Evolutionary conservation across 1,284 basidiomycete genomes (phyloP).

Genomic region (Cutaneotrichosporon sp.): DNA sequence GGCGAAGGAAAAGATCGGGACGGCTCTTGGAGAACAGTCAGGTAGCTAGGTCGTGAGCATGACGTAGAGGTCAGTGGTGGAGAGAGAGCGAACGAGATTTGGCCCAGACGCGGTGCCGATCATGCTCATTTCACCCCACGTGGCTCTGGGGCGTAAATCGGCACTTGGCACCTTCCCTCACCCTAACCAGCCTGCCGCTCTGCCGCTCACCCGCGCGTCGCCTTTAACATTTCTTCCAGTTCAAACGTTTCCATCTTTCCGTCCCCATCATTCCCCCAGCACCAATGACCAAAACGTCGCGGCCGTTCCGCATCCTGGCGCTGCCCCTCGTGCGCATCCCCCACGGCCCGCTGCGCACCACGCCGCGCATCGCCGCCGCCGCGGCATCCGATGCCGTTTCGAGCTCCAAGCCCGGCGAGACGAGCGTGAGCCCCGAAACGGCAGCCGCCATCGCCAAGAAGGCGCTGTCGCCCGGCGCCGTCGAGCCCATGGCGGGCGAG

Average conservation of each 20-base stretch:
- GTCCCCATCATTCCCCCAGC: not conserved
- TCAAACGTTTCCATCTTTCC: no score
- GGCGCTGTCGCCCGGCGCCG: constrained; percentile 3
- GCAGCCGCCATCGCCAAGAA: constrained; percentile 9
- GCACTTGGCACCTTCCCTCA: no score
- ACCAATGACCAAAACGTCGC: constrained; percentile 7
- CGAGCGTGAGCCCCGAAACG: not conserved
- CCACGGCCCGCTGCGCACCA: constrained; percentile 23
- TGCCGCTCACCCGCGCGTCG: not conserved
- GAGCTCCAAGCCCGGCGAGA: not conserved
- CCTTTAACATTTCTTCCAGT: not conserved
- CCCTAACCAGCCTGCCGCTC: no score
- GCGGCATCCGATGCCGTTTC: not conserved
- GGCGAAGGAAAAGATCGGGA: not conserved
- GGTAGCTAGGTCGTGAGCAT: not conserved
- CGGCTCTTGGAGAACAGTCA: not conserved
- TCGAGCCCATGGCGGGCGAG: constrained; percentile 10
- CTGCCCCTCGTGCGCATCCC: constrained; percentile 45
- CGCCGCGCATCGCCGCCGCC: not conserved
- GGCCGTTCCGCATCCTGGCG: constrained; percentile 46
- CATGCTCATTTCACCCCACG: not conserved
- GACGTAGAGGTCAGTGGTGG: not conserved
- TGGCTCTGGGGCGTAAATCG: not conserved
- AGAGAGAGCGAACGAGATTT: no score
- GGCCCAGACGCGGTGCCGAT: not conserved